A percentile compares a stretch with the other conserved stretches of the same genome.
Conservation (phyloP, 2,329 filamentous ascomycete genomes). For the Curvularia hawaiiensis region DNA sequence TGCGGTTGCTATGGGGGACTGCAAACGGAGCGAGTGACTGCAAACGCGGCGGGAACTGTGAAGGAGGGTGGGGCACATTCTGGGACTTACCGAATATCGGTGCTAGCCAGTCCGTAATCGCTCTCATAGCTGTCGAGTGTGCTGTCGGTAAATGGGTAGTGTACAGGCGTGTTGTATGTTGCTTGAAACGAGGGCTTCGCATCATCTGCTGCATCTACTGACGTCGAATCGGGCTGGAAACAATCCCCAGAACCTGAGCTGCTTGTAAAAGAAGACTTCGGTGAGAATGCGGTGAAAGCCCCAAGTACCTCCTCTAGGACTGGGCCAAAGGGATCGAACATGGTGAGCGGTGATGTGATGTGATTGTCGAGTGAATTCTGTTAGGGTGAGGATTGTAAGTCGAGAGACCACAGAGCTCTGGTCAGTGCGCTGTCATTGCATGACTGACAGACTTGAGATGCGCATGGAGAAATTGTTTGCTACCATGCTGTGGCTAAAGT, state of each 20-base stretch:
- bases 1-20: conserved; percentile 17
- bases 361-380: neutral
- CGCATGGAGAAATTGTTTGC: no score
- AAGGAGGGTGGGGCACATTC: neutral
- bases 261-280: neutral
- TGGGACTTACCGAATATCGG: neutral
- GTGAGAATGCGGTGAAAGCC: no score
- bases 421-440: neutral
- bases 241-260: neutral
- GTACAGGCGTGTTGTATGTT: neutral
- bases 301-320: no score
- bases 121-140: conserved; percentile 8
- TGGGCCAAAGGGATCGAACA: no score
- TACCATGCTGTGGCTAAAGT: no score
- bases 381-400: neutral
- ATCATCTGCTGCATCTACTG: neutral
- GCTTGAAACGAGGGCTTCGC: neutral
- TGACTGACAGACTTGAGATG: neutral
- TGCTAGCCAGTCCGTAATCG: conserved; percentile 1
- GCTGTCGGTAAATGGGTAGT: neutral
- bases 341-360: no score
- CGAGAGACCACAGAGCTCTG: neutral
- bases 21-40: conserved; percentile 7
- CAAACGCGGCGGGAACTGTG: no score
- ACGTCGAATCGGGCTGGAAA: neutral